phyloP scores from a whole-genome alignment of 2,329 filamentous ascomycete genomes.

The Cryphonectria nitschkei region DNA sequence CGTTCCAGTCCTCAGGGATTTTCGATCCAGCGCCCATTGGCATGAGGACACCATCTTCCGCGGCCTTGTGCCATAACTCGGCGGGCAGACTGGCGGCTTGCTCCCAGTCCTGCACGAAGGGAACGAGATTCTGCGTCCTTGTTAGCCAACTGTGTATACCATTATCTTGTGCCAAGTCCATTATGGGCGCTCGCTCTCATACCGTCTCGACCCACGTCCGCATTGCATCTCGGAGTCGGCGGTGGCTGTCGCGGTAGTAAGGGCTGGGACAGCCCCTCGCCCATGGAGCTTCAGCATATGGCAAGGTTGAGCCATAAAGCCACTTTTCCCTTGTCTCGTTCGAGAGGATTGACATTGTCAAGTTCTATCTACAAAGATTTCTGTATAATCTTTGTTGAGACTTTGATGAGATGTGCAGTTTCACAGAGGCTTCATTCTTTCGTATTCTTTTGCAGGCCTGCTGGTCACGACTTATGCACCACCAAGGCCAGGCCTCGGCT shows the following conservation, averaged over 20 bases:
- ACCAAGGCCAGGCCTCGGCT: background rate
- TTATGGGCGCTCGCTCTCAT: background rate
- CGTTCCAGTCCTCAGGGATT: conserved; percentile 21
- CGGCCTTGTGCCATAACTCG: conserved; percentile 21
- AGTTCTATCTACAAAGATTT: too few species aligned
- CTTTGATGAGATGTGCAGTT: background rate
- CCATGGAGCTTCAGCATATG: conserved; percentile 27
- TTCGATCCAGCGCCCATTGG: conserved; percentile 24
- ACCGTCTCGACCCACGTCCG: conserved; percentile 29
- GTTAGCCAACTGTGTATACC: background rate
- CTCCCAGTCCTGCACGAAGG: conserved; percentile 26
- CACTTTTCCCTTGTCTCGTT: conserved; percentile 16
- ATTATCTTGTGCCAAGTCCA: too few species aligned
- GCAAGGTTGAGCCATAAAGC: conserved; percentile 26
- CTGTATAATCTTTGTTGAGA: background rate
- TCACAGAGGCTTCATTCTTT: background rate
- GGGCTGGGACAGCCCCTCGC: conserved; percentile 27
- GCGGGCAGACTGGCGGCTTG: conserved; percentile 15
- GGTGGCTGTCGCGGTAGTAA: conserved; percentile 27
- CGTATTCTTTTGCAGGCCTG: background rate
- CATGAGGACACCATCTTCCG: conserved; percentile 27
- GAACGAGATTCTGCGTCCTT: conserved; percentile 24
- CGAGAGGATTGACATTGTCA: conserved; percentile 24
- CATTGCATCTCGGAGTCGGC: conserved; percentile 28
- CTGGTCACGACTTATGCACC: background rate